phyloP scores from a whole-genome alignment of 2,329 filamentous ascomycete species.

The Fusarium torreyae region DNA sequence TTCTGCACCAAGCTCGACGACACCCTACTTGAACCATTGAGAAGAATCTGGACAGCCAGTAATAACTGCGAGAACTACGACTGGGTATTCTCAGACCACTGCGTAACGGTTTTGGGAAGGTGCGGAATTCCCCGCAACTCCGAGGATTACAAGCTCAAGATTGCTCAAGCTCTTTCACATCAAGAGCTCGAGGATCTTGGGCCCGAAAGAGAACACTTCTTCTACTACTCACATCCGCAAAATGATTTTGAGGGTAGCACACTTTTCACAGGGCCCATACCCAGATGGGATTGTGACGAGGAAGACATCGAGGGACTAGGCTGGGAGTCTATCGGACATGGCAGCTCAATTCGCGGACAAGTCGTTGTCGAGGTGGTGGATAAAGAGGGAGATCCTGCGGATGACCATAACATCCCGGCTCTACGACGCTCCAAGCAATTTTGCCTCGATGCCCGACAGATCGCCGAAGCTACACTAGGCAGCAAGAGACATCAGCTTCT shows the following conservation, averaged over 20 bases:
- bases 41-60: background rate
- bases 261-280: background rate
- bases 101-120: too few relatives aligned
- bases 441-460: conserved; percentile 16
- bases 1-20: conserved; percentile 12
- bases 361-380: background rate
- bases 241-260: background rate
- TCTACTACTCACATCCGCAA: background rate
- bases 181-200: background rate
- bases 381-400: too few relatives aligned
- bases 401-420: background rate
- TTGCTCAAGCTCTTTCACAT: background rate
- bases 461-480: background rate
- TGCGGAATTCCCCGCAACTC: too few relatives aligned
- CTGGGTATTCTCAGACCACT: background rate
- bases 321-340: conserved; percentile 5
- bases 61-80: background rate
- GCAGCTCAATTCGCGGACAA: conserved; percentile 18
- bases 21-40: background rate
- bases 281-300: conserved; percentile 7
- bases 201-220: background rate
- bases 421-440: conserved; percentile 29
- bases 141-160: background rate
- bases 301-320: background rate
- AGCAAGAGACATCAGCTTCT: background rate